A percentile compares a stretch with the other conserved stretches of the same genome.
phyloP scores from a whole-genome alignment of 1,139 yeast species.

The Candida sp. region DNA sequence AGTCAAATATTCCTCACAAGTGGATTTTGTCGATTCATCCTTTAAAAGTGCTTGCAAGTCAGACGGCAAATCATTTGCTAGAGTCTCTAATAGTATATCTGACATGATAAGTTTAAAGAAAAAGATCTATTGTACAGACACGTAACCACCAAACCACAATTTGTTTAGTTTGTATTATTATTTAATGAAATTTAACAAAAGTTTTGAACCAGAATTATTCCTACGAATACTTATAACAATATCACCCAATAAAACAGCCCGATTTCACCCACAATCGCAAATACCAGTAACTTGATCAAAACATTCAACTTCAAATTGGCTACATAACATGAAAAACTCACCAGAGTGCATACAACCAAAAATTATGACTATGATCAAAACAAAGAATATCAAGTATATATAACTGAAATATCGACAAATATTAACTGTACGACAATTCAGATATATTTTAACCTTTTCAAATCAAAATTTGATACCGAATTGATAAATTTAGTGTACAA shows the following conservation, averaged over 20 bases:
- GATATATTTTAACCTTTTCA: no score
- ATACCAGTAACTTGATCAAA: neutral
- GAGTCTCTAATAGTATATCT: conserved; percentile 18
- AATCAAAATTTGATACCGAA: no score
- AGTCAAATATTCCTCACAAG: conserved; percentile 17
- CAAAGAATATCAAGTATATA: no score
- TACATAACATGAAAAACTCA: no score
- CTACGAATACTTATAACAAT: neutral
- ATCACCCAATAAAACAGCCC: neutral
- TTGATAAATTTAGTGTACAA: no score
- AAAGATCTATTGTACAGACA: neutral
- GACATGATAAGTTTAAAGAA: conserved; percentile 12
- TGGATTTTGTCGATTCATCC: conserved; percentile 10
- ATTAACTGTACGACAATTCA: no score
- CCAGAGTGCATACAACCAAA: neutral
- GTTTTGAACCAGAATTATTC: neutral
- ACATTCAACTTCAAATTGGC: no score
- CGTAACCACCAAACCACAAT: neutral
- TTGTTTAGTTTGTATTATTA: no score
- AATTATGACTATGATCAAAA: no score
- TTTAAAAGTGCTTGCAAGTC: conserved; percentile 8
- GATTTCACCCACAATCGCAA: neutral
- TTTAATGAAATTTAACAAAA: no score
- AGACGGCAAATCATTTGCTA: conserved; percentile 18
- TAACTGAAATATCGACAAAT: no score